These are phyloP conservation scores for Yueomyces sinensis DNA, from an alignment of 805 yeast genomes.

Conservation along the genomic window DNA sequence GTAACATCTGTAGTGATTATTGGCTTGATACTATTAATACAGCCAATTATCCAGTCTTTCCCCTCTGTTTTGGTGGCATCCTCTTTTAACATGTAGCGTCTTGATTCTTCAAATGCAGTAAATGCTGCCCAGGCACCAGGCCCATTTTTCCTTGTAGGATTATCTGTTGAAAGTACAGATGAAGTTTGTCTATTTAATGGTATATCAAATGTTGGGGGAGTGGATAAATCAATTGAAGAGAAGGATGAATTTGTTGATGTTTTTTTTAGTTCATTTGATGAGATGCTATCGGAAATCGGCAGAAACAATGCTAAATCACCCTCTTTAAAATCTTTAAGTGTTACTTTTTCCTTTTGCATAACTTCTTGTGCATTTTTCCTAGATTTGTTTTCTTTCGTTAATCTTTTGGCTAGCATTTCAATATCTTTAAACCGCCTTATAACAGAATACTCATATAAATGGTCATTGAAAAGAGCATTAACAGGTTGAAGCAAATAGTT, in stretches of 20 bases:
- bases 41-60: slow-evolving; percentile 77
- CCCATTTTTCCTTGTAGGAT: slow-evolving; percentile 12
- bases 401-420: slow-evolving; percentile 74
- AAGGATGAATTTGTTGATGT: slow-evolving; percentile 23
- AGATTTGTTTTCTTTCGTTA: slow-evolving; percentile 45
- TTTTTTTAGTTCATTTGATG: slow-evolving; percentile 5
- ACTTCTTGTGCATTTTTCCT: slow-evolving; percentile 18
- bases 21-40: slow-evolving; percentile 46
- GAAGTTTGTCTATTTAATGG: background rate
- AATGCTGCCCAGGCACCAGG: slow-evolving; percentile 84
- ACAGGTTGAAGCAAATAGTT: slow-evolving; percentile 5
- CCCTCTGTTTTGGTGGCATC: slow-evolving; percentile 25
- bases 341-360: slow-evolving; percentile 33
- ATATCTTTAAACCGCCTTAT: slow-evolving; percentile 77
- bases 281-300: slow-evolving; percentile 28
- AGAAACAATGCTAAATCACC: slow-evolving; percentile 77
- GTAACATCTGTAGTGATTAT: slow-evolving; percentile 31
- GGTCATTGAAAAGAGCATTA: slow-evolving; percentile 16
- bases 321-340: slow-evolving; percentile 50
- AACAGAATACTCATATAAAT: slow-evolving; percentile 31
- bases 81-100: slow-evolving; percentile 61
- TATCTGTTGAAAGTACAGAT: background rate
- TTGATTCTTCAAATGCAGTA: slow-evolving; percentile 61
- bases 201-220: slow-evolving; percentile 19
- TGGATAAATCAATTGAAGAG: slow-evolving; percentile 23